Evolutionary conservation across 768 basidiomycete genomes (phyloP), one percentile per base, ranked within the genome.

Genomic region (Lactarius sp.): DNA sequence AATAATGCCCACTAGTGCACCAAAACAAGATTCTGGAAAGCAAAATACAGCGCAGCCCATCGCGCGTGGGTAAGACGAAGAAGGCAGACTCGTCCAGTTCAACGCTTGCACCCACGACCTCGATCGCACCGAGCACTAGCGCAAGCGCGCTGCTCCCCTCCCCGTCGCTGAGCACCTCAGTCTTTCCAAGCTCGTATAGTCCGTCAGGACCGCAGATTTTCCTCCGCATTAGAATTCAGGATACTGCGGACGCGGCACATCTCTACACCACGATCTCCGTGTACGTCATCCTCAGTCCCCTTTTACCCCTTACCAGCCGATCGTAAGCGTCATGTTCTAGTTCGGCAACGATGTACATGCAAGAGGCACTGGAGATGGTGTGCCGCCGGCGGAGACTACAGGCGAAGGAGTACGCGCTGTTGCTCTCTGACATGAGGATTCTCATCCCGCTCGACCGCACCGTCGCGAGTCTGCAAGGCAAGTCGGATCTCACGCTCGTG

Each of bases 311-410:
- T 20, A 0, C 12, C 10, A 20, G 33, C 34, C 41, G 22, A 39
- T 13, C 14, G n/a, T 57, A 52, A 22, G 56, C 27, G 49, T 7
- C n/a, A 55, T 34, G 13, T 41, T 33, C 46, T 70, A 92, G 88
- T 6, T 86, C 93, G 9, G 86, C 91, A 14, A 93, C 91, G 9
- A 97, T 94, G 88, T 98, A 98, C 73, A 89, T 98, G 84, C 94
- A 95, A 69, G 96, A 98, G 73, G 92, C 92, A 1, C 81, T 97
- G 27, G 96, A 97, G 65, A 78, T 86, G 22, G 87, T 92, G 1
- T 93, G 90, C 71, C 79, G 83, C 42, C 84, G 83, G 70, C 82
- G 87, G 54, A 85, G 84, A 70, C 74, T 92, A 34, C 82, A 87
- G 69, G 82, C 88, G 36, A 84, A 88, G 61, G 88, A 93, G 62